Base-by-base conservation (phyloP, 2,329 filamentous ascomycete genomes). In the Chrysoporthe puriensis region DNA sequence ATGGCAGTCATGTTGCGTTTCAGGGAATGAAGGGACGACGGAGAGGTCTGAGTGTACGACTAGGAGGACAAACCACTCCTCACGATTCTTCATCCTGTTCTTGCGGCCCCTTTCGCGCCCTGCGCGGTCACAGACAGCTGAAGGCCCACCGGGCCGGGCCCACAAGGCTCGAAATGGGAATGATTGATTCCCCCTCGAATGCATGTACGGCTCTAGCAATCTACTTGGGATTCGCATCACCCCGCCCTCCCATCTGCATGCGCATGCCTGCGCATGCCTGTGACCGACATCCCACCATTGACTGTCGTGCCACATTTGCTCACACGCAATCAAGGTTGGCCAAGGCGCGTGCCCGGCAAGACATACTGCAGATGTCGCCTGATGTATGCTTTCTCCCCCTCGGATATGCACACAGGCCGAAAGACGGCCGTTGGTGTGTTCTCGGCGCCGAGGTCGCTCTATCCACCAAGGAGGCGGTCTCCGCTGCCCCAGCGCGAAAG, bases 371-470 rank as follows among this genome's bases (percentile, higher is more conserved):
- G 50, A 54, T 54, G 50, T 54, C 26, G 50, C 6, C 50, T 54
- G 50, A 54, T 13, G 26, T 54, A 13, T 21, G 21, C 21, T 54
- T 32, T 34, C 18, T 18, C n/a, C 8, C n/a, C 18, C 44, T 50
- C 50, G 26, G 50, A 32, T 54, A 54, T 36, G 54, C 54, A 57
- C 11, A 34, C 26, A 40, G 32, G 16, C 54, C 54, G 54, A 57
- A 40, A 9, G 3, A n/a, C 14, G 54, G 14, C 34, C 34, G 13
- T 36, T 40, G 8, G 50, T 21, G 21, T 34, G 9, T 40, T 57
- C 26, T 57, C 34, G 54, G 54, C 34, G 32, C 54, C 54, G 54
- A 57, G 54, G 18, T 57, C 54, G 54, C 54, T 57, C 34, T 34
- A 36, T 40, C n/a, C 26, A 36, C 54, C 14, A 32, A 57, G 54